Percentiles rank a stretch among this genome's conserved stretches.
Conservation (phyloP, 2,329 filamentous ascomycete species). For the Colletotrichum sp. region DNA sequence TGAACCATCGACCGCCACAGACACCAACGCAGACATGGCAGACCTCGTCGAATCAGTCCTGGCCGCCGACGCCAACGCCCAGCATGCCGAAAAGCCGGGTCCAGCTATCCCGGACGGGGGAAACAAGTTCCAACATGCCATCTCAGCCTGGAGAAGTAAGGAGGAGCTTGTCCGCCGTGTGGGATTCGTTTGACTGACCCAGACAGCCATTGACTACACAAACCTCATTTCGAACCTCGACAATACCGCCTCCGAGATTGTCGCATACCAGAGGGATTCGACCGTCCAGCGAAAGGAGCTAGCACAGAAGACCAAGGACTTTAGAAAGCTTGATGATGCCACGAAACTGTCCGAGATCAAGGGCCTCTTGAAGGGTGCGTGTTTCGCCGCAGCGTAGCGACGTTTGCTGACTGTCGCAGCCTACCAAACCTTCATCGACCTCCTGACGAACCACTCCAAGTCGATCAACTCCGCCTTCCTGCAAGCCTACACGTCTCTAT, state of each 20-base stretch:
- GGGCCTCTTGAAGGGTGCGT: constrained; percentile 79
- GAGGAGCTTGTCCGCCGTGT: constrained; percentile 21
- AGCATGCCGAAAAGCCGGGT: not conserved
- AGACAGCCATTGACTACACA: constrained; percentile 83
- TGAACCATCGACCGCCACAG: not conserved
- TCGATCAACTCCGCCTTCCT: constrained; percentile 91
- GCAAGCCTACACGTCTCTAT: constrained; percentile 89
- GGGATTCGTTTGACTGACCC: constrained; percentile 22
- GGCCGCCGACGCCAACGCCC: constrained; percentile 16
- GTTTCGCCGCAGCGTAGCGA: not conserved
- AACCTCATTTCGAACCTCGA: constrained; percentile 85
- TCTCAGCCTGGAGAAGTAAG: constrained; percentile 93
- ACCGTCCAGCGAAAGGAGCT: constrained; percentile 95
- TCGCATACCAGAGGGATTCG: constrained; percentile 92
- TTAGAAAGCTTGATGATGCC: constrained; percentile 89
- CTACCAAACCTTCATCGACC: constrained; percentile 97
- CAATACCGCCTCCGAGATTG: constrained; percentile 92
- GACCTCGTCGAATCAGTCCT: constrained; percentile 24
- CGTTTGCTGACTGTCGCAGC: constrained; percentile 52
- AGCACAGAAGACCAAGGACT: constrained; percentile 99
- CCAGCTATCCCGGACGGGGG: constrained; percentile 55
- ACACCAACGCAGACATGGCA: constrained; percentile 23
- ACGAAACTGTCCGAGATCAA: constrained; percentile 90
- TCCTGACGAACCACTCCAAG: constrained; percentile 95
- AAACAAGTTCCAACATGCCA: constrained; percentile 97